Evolutionary conservation across 2,329 filamentous ascomycete species (phyloP), one percentile per base, ranked within the genome.

Genomic region (Ceratocystis lukuohia): DNA sequence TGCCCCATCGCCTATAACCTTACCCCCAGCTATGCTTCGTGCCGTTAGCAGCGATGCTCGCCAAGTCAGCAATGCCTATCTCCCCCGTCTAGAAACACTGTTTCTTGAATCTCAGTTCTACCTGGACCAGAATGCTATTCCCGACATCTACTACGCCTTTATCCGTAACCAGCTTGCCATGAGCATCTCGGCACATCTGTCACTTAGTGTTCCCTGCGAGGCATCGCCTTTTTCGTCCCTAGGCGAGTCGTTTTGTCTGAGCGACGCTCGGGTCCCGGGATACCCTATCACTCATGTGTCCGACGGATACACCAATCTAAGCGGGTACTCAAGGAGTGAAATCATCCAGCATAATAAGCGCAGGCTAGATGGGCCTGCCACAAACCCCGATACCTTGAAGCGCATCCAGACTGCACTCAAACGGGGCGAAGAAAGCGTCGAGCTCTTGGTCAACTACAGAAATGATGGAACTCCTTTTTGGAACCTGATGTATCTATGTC

Each of bases 171-270:
- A 83, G 70, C 73, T 83, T 65, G 78, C 77, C 0, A 71, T 77
- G 37, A 78, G 77, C 63, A 79, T 79, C 3, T 75, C 75, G 2
- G 72, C 74, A 46, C 78, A 80, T 0, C 71, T 84, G 2, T 75
- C 78, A 1, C 72, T 75, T 4, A 73, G 72, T 1, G 69, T 70
- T 0, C 72, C 72, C n/a, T 72, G 73, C 22, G 72, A 73, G 1
- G 68, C 70, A 7, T 72, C 73, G 4, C 71, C 75, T 63, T 85
- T 80, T 65, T 78, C 79, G 2, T 84, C 84, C 0, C 75, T 86
- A 0, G 83, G 82, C 7, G 78, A 82, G 62, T 82, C 82, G 25
- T 85, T 86, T 69, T 83, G 82, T 66, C 71, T 86, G 17, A 83
- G 80, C 0, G 80, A 85, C 70, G 80, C 80, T 0, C 70, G 73